Evolutionary conservation across 257 asterid species (phyloP).

Genomic region (Buddleja alternifolia): DNA sequence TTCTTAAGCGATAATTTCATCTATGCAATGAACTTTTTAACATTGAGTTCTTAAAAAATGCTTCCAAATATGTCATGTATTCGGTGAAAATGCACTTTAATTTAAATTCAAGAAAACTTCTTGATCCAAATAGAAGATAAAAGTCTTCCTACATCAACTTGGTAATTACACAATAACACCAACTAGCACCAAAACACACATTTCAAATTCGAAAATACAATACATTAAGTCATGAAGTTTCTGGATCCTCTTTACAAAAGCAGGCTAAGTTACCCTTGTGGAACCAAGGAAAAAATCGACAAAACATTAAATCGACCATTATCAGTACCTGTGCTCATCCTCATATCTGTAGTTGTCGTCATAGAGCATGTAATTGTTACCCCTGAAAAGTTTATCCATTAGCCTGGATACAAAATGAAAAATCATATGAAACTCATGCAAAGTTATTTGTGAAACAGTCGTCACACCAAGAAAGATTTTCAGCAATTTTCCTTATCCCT

Average conservation of each 20-base stretch:
- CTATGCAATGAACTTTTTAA: too few relatives aligned
- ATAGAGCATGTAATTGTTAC: slow-evolving; percentile 39
- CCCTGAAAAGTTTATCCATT: slow-evolving; percentile 46
- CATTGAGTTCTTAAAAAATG: too few relatives aligned
- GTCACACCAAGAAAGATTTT: not conserved
- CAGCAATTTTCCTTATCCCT: not conserved
- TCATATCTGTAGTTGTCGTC: slow-evolving; percentile 56
- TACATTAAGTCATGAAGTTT: slow-evolving; percentile 24
- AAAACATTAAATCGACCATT: too few relatives aligned
- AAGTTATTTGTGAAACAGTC: not conserved
- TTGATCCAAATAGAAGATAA: not conserved
- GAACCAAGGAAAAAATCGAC: slow-evolving; percentile 4
- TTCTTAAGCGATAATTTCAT: too few relatives aligned
- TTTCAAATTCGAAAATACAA: not conserved
- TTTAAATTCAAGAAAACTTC: too few relatives aligned
- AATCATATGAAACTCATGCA: slow-evolving; percentile 26
- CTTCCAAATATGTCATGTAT: too few relatives aligned
- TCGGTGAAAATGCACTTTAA: too few relatives aligned
- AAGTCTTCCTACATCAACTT: slow-evolving; percentile 13
- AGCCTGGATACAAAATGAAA: slow-evolving; percentile 47
- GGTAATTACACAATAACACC: slow-evolving; percentile 26
- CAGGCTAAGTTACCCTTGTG: slow-evolving; percentile 15
- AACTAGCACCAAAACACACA: not conserved
- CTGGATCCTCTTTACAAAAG: slow-evolving; percentile 44
- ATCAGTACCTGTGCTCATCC: slow-evolving; percentile 61